phyloP scores from a whole-genome alignment of 2,329 filamentous ascomycete species.

The Amesomyces nigricolor region DNA sequence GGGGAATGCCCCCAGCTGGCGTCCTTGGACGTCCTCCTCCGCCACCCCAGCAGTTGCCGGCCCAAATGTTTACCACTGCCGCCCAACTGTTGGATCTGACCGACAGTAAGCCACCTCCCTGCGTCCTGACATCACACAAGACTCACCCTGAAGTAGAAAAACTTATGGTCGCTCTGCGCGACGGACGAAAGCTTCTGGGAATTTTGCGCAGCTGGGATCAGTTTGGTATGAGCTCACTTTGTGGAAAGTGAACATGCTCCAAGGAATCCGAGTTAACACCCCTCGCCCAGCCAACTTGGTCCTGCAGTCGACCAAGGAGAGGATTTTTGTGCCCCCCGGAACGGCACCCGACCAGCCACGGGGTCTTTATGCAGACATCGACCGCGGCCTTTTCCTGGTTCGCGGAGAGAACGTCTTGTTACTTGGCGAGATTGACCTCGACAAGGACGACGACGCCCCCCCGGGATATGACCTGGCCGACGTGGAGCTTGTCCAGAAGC shows the following conservation, averaged over 20 bases:
- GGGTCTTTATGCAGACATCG: constrained; percentile 74
- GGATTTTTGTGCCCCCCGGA: constrained; percentile 64
- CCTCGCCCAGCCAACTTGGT: constrained; percentile 76
- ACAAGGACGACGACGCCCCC: constrained; percentile 86
- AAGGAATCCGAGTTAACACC: constrained; percentile 24
- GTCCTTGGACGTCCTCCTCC: constrained; percentile 26
- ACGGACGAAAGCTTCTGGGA: constrained; percentile 89
- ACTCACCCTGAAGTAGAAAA: constrained; percentile 63
- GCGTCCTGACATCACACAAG: background rate
- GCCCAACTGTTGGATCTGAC: constrained; percentile 93
- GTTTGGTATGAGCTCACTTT: constrained; percentile 61
- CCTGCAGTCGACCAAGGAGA: constrained; percentile 85
- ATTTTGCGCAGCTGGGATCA: constrained; percentile 96
- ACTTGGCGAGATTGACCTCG: constrained; percentile 91
- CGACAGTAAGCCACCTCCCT: constrained; percentile 65
- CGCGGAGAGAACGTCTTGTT: constrained; percentile 95
- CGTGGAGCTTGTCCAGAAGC: constrained; percentile 52
- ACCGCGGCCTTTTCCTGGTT: constrained; percentile 83
- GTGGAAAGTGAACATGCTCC: background rate
- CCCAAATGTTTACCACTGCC: constrained; percentile 98
- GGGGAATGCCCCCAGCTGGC: constrained; percentile 17
- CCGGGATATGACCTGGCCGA: constrained; percentile 53
- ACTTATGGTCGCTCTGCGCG: constrained; percentile 82
- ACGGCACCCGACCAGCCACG: constrained; percentile 34
- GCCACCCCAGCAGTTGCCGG: constrained; percentile 63